These are phyloP conservation scores for Ormosia semicastrata DNA, from an alignment of 306 rosid species.

Conservation along the genomic window DNA sequence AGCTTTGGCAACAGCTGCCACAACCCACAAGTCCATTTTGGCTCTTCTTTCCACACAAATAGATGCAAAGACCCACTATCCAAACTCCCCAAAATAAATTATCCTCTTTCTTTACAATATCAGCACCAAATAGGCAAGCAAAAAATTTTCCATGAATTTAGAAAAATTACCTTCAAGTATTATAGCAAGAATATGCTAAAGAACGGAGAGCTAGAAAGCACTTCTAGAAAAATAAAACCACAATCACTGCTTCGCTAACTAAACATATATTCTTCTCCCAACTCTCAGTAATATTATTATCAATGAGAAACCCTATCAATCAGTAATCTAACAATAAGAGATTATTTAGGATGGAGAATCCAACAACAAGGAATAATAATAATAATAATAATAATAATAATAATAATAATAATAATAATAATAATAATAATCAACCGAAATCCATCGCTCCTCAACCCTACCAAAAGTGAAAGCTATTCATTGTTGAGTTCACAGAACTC, in stretches of 20 bases:
- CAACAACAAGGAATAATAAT: background rate
- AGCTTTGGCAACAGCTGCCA: constrained; percentile 79
- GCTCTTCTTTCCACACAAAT: constrained; percentile 33
- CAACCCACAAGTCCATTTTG: constrained; percentile 82
- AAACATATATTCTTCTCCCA: constrained; percentile 7
- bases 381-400: background rate
- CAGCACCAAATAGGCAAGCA: constrained; percentile 20
- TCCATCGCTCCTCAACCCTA: no score
- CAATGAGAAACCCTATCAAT: constrained; percentile 8
- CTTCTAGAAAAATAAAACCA: constrained; percentile 13
- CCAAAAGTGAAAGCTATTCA: no score
- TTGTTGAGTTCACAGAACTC: no score
- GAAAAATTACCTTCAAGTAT: no score
- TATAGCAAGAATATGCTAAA: background rate
- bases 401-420: no score
- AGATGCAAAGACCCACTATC: constrained; percentile 25
- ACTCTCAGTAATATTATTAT: background rate
- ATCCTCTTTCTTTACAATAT: constrained; percentile 24
- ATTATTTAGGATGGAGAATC: background rate
- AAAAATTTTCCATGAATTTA: constrained; percentile 33
- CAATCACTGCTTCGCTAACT: no score
- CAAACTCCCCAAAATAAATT: constrained; percentile 32
- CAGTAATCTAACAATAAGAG: background rate
- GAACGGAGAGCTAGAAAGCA: background rate
- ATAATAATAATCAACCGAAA: no score